Conservation (phyloP, 257 asterid species). For the Linderniella brevidens region DNA sequence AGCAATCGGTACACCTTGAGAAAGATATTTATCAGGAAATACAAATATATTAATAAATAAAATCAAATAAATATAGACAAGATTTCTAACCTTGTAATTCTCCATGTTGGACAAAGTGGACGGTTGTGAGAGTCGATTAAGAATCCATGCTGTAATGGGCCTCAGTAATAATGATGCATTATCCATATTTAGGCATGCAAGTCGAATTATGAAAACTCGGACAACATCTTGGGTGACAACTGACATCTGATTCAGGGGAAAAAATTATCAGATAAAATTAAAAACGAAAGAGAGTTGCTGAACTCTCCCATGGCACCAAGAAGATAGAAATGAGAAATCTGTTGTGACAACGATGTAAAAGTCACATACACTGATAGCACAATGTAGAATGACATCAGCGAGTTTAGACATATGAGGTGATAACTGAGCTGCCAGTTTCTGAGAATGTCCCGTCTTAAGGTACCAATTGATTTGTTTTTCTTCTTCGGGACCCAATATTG, state of each 20-base stretch:
- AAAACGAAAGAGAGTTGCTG: background rate
- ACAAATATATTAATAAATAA: background rate
- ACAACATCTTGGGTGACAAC: constrained; percentile 63
- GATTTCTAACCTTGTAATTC: constrained; percentile 47
- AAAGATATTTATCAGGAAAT: constrained; percentile 2
- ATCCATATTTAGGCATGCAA: constrained; percentile 50
- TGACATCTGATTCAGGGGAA: constrained; percentile 12
- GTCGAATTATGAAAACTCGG: constrained; percentile 65
- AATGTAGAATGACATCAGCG: constrained; percentile 35
- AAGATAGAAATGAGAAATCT: no score
- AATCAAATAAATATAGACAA: background rate
- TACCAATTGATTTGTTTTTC: constrained; percentile 74
- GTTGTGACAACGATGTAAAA: no score
- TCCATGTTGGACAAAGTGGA: constrained; percentile 46
- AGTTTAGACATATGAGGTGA: constrained; percentile 37
- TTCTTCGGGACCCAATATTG: constrained; percentile 58
- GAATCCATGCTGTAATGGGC: constrained; percentile 52
- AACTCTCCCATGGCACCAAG: background rate
- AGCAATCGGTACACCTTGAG: constrained; percentile 58
- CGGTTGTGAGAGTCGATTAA: constrained; percentile 35
- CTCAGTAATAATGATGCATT: constrained; percentile 54
- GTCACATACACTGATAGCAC: constrained; percentile 54
- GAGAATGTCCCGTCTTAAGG: constrained; percentile 49
- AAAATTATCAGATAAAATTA: background rate
- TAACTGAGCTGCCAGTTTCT: constrained; percentile 61